Percentiles rank a stretch among this genome's conserved stretches.
Evolutionary conservation across 192 early-diverging fungal species (phyloP).

Genomic region (Backusella tuberculispora): DNA sequence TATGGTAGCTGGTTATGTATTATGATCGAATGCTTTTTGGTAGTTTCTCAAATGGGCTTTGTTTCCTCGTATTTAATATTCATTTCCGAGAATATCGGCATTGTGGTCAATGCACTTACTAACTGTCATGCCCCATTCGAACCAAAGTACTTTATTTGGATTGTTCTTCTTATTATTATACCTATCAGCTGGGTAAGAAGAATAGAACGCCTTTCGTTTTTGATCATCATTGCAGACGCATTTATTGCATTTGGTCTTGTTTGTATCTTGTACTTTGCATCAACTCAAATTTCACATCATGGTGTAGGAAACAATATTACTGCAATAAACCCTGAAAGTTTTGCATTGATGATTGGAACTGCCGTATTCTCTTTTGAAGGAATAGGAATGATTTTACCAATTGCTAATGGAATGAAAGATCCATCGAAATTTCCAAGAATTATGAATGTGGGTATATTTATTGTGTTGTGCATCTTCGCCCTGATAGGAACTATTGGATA

Average conservation of each 20-base stretch:
- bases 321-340: constrained; percentile 61
- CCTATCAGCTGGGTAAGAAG: constrained; percentile 69
- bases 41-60: constrained; percentile 78
- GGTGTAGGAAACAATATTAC: constrained; percentile 57
- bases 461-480: constrained; percentile 69
- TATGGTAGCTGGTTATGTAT: constrained; percentile 40
- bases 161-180: constrained; percentile 72
- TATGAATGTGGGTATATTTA: constrained; percentile 62
- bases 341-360: constrained; percentile 75
- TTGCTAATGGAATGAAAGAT: constrained; percentile 78
- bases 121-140: constrained; percentile 62
- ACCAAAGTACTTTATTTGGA: constrained; percentile 70
- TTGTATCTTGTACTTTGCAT: constrained; percentile 60
- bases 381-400: constrained; percentile 56
- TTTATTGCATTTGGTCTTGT: constrained; percentile 75
- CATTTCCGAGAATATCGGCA: constrained; percentile 79
- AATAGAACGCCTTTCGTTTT: constrained; percentile 54
- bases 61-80: constrained; percentile 89
- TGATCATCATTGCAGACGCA: constrained; percentile 70
- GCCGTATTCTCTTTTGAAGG: constrained; percentile 54
- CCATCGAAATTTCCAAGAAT: constrained; percentile 76
- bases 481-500: constrained; percentile 77
- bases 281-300: constrained; percentile 51
- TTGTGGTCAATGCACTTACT: constrained; percentile 66
- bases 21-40: constrained; percentile 51